Evolutionary conservation across 2,329 filamentous ascomycete species (phyloP).

Genomic region (Sclerotiophoma versabilis): DNA sequence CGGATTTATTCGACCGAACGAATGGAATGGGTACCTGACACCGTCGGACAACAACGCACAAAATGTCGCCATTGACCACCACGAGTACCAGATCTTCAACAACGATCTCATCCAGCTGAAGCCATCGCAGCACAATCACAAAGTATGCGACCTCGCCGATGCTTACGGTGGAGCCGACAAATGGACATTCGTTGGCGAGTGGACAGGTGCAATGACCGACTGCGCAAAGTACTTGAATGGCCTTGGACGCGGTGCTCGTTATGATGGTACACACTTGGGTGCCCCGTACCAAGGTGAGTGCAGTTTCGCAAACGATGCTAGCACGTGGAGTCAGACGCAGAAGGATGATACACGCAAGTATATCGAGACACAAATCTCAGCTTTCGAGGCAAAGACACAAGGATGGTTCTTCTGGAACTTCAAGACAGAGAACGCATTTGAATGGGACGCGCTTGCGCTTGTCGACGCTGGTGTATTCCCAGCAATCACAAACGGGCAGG

Average conservation of each 20-base stretch:
- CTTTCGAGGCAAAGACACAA: slow-evolving; percentile 59
- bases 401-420: slow-evolving; percentile 67
- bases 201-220: slow-evolving; percentile 72
- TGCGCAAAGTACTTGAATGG: slow-evolving; percentile 62
- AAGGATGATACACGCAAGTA: slow-evolving; percentile 59
- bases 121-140: slow-evolving; percentile 61
- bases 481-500: slow-evolving; percentile 24
- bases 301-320: slow-evolving; percentile 57
- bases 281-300: slow-evolving; percentile 63
- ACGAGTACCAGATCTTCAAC: slow-evolving; percentile 72
- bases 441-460: slow-evolving; percentile 62
- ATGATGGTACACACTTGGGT: slow-evolving; percentile 62
- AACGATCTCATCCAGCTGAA: slow-evolving; percentile 58
- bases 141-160: slow-evolving; percentile 62
- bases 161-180: slow-evolving; percentile 64
- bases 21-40: slow-evolving; percentile 69
- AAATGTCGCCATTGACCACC: slow-evolving; percentile 69
- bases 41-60: slow-evolving; percentile 58
- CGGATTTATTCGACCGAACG: slow-evolving; percentile 60
- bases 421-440: slow-evolving; percentile 61
- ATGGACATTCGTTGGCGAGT: slow-evolving; percentile 71
- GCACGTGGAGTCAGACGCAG: slow-evolving; percentile 55
- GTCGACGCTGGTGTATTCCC: slow-evolving; percentile 62
- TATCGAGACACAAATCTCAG: slow-evolving; percentile 62
- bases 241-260: slow-evolving; percentile 65